phyloP scores from a whole-genome alignment of 768 basidiomycete species.

The Tricholoma hemisulphureum region DNA sequence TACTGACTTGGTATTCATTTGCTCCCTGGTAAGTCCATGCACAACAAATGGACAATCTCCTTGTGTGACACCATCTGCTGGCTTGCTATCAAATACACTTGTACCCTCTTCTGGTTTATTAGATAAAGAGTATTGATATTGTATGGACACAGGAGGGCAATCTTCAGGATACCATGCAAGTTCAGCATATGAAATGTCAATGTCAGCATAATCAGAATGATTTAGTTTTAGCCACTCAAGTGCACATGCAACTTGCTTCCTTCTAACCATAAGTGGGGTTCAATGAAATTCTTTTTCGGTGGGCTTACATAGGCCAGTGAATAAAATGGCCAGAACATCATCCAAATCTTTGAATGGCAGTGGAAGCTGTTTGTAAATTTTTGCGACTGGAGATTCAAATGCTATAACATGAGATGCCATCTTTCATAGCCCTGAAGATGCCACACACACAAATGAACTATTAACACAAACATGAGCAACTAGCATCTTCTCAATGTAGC shows the following conservation, averaged over 20 bases:
- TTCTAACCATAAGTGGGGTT: constrained; percentile 29
- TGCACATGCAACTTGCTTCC: constrained; percentile 19
- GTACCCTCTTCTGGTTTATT: constrained; percentile 11
- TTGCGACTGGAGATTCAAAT: constrained; percentile 24
- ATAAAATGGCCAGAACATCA: constrained; percentile 21
- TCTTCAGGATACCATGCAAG: constrained; percentile 18
- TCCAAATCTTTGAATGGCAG: constrained; percentile 18
- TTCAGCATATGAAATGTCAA: constrained; percentile 25
- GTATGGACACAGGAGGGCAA: constrained; percentile 20
- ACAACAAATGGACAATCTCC: constrained; percentile 37
- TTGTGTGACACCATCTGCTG: constrained; percentile 20
- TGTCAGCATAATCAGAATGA: constrained; percentile 30
- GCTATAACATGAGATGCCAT: constrained; percentile 31
- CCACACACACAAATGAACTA: constrained; percentile 27
- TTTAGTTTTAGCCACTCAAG: constrained; percentile 33
- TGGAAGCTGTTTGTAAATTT: constrained; percentile 26
- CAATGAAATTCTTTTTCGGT: constrained; percentile 22
- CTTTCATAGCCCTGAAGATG: constrained; percentile 20
- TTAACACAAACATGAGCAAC: constrained; percentile 26
- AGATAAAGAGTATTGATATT: constrained; percentile 15
- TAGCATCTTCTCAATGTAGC: constrained; percentile 26
- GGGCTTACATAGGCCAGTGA: constrained; percentile 26
- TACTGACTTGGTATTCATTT: constrained; percentile 11
- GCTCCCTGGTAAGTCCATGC: constrained; percentile 30
- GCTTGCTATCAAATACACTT: constrained; percentile 21